These are phyloP conservation scores for Pelagophyceae sp. DNA, from an alignment of 352 stramenopile species.

Conservation along the genomic window DNA sequence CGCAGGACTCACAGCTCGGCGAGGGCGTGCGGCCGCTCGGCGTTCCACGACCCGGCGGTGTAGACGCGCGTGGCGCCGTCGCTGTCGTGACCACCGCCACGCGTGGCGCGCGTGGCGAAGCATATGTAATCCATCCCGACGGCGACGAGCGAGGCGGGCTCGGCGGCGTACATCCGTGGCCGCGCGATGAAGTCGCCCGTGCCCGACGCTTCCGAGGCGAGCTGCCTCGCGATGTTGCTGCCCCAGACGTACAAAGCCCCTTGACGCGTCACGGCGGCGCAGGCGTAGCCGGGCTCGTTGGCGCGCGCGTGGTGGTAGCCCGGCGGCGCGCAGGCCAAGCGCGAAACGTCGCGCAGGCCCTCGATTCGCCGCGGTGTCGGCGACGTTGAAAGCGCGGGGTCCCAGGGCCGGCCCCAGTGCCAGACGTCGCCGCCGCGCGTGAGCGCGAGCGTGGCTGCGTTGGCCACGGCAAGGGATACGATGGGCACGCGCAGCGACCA, in stretches of 20 bases:
- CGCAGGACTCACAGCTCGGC: too few species aligned
- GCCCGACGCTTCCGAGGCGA: not conserved
- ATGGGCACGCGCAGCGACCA: not conserved
- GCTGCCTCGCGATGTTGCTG: not conserved
- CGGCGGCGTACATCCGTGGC: not conserved
- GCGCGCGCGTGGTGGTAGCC: slow-evolving; percentile 9
- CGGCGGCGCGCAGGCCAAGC: not conserved
- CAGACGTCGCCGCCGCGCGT: not conserved
- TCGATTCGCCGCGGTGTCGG: not conserved
- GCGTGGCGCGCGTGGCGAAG: too few species aligned
- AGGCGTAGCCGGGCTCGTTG: not conserved
- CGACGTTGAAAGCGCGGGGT: not conserved
- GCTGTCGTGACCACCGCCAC: not conserved
- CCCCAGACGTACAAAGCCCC: slow-evolving; percentile 6
- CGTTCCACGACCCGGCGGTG: not conserved
- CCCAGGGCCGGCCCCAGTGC: slow-evolving; percentile 9
- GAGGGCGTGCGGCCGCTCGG: not conserved
- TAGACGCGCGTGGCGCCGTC: not conserved
- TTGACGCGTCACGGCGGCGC: not conserved
- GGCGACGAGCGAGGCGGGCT: not conserved
- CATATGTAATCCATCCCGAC: too few species aligned
- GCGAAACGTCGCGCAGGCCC: not conserved
- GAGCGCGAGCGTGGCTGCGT: slow-evolving; percentile 7
- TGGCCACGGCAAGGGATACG: not conserved
- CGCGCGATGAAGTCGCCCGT: not conserved